Percentiles rank a stretch among this genome's conserved stretches.
These are phyloP conservation scores for Globisporangium nagaii DNA, from an alignment of 352 stramenopile genomes.

Conservation along the genomic window DNA sequence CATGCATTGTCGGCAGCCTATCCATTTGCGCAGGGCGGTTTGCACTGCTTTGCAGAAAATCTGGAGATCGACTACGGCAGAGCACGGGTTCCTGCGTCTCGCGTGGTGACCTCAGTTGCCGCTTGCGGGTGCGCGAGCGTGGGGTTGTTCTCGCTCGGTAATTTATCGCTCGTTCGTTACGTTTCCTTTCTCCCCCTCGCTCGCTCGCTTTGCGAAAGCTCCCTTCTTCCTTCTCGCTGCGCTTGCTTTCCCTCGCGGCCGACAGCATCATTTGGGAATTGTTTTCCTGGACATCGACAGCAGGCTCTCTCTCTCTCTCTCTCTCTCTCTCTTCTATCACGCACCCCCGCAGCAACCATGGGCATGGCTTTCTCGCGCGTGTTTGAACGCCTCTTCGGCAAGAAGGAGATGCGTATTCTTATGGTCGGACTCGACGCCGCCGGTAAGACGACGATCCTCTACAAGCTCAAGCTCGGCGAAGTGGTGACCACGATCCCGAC, in stretches of 20 bases:
- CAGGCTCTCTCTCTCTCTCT: not conserved
- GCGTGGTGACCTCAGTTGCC: not conserved
- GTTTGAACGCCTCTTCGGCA: slow-evolving; percentile 98
- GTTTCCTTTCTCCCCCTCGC: slow-evolving; percentile 1
- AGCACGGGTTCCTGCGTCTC: not conserved
- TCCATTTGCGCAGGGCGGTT: not conserved
- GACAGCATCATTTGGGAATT: slow-evolving; percentile 45
- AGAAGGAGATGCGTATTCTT: slow-evolving; percentile 99
- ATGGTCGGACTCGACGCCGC: slow-evolving; percentile 99
- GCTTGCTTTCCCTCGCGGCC: no score
- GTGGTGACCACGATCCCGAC: slow-evolving; percentile 98
- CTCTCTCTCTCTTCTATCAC: slow-evolving; percentile 3
- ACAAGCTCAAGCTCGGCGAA: slow-evolving; percentile 89
- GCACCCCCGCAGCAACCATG: slow-evolving; percentile 77
- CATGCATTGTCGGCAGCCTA: not conserved
- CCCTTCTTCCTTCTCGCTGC: not conserved
- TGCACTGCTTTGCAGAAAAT: not conserved
- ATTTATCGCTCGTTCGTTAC: slow-evolving; percentile 9
- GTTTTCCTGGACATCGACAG: slow-evolving; percentile 12
- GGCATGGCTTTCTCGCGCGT: slow-evolving; percentile 96
- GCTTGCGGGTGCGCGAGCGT: not conserved
- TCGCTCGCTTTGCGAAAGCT: not conserved
- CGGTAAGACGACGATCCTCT: slow-evolving; percentile 99
- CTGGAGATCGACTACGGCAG: not conserved
- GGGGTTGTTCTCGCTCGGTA: slow-evolving; percentile 12